Evolutionary conservation across 352 stramenopile species (phyloP).

Genomic region (Globisporangium ultimum): DNA sequence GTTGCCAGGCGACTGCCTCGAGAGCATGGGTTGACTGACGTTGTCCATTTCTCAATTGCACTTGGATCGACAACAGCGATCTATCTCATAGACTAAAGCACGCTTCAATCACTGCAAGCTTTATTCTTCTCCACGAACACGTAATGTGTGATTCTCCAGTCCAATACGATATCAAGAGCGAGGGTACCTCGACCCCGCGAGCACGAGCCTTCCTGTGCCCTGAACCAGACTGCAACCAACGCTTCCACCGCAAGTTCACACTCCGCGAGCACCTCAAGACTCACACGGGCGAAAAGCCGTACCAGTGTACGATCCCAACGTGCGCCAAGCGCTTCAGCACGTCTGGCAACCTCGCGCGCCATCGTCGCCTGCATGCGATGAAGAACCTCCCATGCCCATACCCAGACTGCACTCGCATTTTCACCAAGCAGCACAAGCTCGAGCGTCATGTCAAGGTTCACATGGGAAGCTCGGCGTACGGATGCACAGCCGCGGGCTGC

Average conservation of each 20-base stretch:
- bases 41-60: too few species aligned
- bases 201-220: slow-evolving; percentile 29
- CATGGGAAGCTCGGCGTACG: slow-evolving; percentile 36
- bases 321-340: slow-evolving; percentile 73
- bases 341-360: slow-evolving; percentile 59
- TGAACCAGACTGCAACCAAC: slow-evolving; percentile 35
- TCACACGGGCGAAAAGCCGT: slow-evolving; percentile 71
- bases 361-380: slow-evolving; percentile 52
- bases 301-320: slow-evolving; percentile 38
- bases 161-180: too few species aligned
- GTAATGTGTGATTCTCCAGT: too few species aligned
- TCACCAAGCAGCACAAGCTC: slow-evolving; percentile 49
- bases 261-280: slow-evolving; percentile 75
- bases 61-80: too few species aligned
- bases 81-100: too few species aligned
- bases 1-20: too few species aligned
- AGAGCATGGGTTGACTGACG: too few species aligned
- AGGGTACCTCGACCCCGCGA: too few species aligned
- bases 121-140: too few species aligned
- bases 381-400: slow-evolving; percentile 45
- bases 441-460: slow-evolving; percentile 46
- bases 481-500: slow-evolving; percentile 43
- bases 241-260: slow-evolving; percentile 71
- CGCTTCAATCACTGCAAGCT: too few species aligned
- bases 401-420: slow-evolving; percentile 37